A percentile compares a stretch with the other conserved stretches of the same genome.
Evolutionary conservation across 257 asterid species (phyloP).

Genomic region (Linaria vulgaris): DNA sequence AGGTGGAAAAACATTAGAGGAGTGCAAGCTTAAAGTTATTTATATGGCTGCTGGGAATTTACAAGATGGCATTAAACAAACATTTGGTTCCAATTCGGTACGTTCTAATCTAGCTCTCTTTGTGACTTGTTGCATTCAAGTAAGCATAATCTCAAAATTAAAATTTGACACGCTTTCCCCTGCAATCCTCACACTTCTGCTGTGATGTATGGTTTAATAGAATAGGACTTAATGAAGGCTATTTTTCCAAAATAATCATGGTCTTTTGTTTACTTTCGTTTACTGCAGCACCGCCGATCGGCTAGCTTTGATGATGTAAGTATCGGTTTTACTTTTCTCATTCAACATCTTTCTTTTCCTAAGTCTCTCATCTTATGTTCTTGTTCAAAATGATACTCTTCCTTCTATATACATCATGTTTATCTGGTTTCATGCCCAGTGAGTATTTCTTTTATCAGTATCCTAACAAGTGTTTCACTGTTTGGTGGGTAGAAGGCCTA

Average conservation of each 20-base stretch:
- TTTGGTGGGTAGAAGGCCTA: too few species aligned
- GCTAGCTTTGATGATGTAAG: conserved; percentile 28
- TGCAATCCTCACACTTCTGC: not conserved
- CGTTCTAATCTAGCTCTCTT: conserved; percentile 22
- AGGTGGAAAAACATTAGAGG: conserved; percentile 51
- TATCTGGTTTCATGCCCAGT: too few species aligned
- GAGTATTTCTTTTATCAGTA: too few species aligned
- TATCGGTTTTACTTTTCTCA: not conserved
- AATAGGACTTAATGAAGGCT: not conserved
- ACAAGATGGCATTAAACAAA: conserved; percentile 34
- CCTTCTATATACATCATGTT: too few species aligned
- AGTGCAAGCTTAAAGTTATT: conserved; percentile 71
- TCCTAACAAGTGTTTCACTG: too few species aligned
- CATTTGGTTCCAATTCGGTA: conserved; percentile 31
- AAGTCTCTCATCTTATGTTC: not conserved
- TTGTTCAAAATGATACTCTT: too few species aligned
- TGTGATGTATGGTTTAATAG: not conserved
- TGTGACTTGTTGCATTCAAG: not conserved
- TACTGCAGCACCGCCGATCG: conserved; percentile 25
- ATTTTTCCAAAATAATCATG: not conserved
- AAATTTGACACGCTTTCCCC: not conserved
- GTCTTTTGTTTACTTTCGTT: not conserved
- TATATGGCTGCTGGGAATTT: conserved; percentile 38
- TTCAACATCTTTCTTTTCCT: not conserved
- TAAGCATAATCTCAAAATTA: not conserved